These are phyloP conservation scores for Rhizophora apiculata DNA, from an alignment of 345 rosid species.

Conservation along the genomic window DNA sequence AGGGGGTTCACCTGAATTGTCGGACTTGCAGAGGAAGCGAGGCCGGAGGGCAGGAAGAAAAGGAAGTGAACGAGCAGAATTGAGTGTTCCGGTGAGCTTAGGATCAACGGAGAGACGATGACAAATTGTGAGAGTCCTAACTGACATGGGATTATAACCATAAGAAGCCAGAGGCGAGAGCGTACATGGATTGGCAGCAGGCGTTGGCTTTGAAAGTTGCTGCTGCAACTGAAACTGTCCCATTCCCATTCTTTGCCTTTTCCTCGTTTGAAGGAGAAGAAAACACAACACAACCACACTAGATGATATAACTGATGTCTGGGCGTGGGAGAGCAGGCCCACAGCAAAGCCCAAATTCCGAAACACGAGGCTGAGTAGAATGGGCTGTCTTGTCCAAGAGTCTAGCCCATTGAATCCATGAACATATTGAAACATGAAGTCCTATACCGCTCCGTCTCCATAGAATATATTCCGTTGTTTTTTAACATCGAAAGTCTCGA, in stretches of 20 bases:
- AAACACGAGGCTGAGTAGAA: too few relatives aligned
- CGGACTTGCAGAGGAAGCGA: conserved; percentile 23
- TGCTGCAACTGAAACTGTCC: conserved; percentile 31
- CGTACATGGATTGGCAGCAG: not conserved
- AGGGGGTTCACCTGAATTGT: conserved; percentile 26
- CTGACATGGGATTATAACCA: not conserved
- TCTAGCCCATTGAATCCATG: too few relatives aligned
- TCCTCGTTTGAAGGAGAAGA: conserved; percentile 1
- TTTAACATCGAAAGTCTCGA: too few relatives aligned
- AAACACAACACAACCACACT: too few relatives aligned
- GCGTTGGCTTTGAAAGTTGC: conserved; percentile 10
- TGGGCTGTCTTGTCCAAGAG: too few relatives aligned
- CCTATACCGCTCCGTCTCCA: too few relatives aligned
- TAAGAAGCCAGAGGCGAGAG: conserved; percentile 19
- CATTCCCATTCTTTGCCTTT: conserved; percentile 24
- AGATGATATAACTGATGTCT: too few relatives aligned
- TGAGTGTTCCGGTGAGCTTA: not conserved
- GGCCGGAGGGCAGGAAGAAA: conserved; percentile 11
- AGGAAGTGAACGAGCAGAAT: not conserved
- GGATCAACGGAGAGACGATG: conserved; percentile 7
- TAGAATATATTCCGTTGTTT: too few relatives aligned
- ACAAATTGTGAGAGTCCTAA: not conserved
- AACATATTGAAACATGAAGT: too few relatives aligned
- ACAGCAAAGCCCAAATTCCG: too few relatives aligned
- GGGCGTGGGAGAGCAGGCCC: too few relatives aligned